Evolutionary conservation across 306 rosid genomes (phyloP).

Genomic region (Luffa acutangula): DNA sequence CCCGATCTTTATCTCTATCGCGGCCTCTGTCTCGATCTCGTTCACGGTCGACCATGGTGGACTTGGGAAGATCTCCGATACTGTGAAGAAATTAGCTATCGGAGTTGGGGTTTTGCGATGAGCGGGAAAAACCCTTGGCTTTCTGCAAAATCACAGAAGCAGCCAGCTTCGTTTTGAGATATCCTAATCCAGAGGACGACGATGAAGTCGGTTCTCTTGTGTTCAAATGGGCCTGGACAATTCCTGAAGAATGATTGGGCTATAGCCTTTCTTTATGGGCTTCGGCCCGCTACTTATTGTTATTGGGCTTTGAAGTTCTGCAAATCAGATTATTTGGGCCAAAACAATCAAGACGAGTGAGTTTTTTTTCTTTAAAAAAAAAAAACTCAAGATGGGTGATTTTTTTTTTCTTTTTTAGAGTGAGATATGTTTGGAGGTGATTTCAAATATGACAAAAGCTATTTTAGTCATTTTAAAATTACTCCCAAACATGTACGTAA

Average conservation of each 20-base stretch:
- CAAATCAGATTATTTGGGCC: neutral
- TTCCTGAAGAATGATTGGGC: neutral
- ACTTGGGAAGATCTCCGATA: neutral
- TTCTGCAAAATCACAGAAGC: neutral
- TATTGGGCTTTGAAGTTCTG: neutral
- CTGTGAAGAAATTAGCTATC: neutral
- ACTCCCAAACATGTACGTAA: no score
- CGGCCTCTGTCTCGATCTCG: neutral
- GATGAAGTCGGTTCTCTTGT: neutral
- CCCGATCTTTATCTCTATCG: slow-evolving; percentile 1
- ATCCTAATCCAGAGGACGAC: neutral
- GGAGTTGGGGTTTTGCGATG: neutral
- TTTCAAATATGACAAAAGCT: no score
- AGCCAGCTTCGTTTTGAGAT: neutral
- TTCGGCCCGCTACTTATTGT: neutral
- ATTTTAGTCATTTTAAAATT: no score
- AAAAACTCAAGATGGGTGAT: no score
- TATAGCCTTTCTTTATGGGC: neutral
- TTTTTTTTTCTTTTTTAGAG: no score
- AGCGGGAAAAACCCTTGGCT: neutral
- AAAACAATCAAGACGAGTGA: neutral
- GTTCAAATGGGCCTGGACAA: neutral
- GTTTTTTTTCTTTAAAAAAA: no score
- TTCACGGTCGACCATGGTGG: slow-evolving; percentile 5
- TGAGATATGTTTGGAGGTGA: no score